Conservation (phyloP, 768 basidiomycete genomes). For the Porpolomopsis calyptriformis region DNA sequence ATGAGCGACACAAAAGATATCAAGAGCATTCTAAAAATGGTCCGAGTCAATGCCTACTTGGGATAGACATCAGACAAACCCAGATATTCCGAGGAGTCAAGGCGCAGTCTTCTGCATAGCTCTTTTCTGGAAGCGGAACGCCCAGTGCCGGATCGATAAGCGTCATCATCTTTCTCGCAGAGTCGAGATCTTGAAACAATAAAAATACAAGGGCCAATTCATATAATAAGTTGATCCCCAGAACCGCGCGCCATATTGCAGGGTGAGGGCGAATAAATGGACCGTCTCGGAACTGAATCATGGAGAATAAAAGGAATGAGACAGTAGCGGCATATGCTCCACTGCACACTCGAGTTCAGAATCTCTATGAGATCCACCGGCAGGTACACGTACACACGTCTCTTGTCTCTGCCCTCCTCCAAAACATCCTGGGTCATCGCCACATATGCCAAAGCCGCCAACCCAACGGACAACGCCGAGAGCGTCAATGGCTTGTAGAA, state of each 20-base stretch:
- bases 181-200: constrained; percentile 73
- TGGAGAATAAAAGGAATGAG: constrained; percentile 71
- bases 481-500: constrained; percentile 80
- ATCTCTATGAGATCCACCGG: constrained; percentile 2
- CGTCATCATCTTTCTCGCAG: constrained; percentile 70
- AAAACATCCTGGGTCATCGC: constrained; percentile 79
- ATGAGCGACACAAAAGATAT: constrained; percentile 82
- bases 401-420: constrained; percentile 73
- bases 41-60: constrained; percentile 3
- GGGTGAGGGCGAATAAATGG: constrained; percentile 85
- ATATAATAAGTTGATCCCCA: constrained; percentile 75
- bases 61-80: constrained; percentile 31
- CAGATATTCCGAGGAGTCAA: constrained; percentile 53
- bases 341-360: constrained; percentile 26
- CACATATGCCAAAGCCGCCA: constrained; percentile 66
- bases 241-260: constrained; percentile 70
- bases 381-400: constrained; percentile 51
- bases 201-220: constrained; percentile 76
- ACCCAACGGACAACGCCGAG: constrained; percentile 55
- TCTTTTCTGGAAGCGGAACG: constrained; percentile 70
- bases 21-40: constrained; percentile 53
- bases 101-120: constrained; percentile 73
- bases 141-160: constrained; percentile 66
- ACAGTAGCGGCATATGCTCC: constrained; percentile 67
- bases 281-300: constrained; percentile 84